These are phyloP conservation scores for Plasmodium inui DNA, from an alignment of 169 alveolate species.

Conservation along the genomic window DNA sequence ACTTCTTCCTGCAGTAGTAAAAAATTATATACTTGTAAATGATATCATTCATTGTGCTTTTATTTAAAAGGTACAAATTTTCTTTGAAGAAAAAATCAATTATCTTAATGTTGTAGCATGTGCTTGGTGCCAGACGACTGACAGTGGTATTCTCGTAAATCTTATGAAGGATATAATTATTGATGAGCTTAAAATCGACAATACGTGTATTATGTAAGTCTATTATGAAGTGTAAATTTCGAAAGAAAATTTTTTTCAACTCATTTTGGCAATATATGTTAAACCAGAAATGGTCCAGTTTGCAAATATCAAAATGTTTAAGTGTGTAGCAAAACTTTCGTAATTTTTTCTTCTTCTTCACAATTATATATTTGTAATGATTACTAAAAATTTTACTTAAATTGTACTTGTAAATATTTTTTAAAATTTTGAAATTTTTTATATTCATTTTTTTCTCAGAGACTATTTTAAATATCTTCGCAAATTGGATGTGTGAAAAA, in stretches of 20 bases:
- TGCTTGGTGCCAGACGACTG: slow-evolving; percentile 16
- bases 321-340: slow-evolving; percentile 41
- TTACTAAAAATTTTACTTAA: slow-evolving; percentile 49
- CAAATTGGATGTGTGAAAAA: slow-evolving; percentile 18
- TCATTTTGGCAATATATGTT: slow-evolving; percentile 47
- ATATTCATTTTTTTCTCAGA: slow-evolving; percentile 51
- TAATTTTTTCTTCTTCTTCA: slow-evolving; percentile 55
- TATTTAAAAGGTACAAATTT: slow-evolving; percentile 44
- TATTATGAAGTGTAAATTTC: slow-evolving; percentile 24
- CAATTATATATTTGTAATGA: slow-evolving; percentile 25
- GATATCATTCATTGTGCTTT: slow-evolving; percentile 25
- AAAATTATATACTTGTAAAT: slow-evolving; percentile 47
- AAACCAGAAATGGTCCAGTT: slow-evolving; percentile 35
- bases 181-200: slow-evolving; percentile 39
- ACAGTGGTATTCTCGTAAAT: slow-evolving; percentile 37
- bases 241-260: slow-evolving; percentile 23
- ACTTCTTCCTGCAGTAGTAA: slow-evolving; percentile 39
- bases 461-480: slow-evolving; percentile 4
- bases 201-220: slow-evolving; percentile 47
- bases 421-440: slow-evolving; percentile 52
- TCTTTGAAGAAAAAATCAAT: slow-evolving; percentile 26
- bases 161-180: slow-evolving; percentile 28
- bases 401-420: slow-evolving; percentile 42
- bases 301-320: slow-evolving; percentile 25
- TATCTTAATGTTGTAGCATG: slow-evolving; percentile 14